A percentile compares a stretch with the other conserved stretches of the same genome.
Conservation (phyloP, 176 grass and related monocot genomes). For the Oryza punctata region DNA sequence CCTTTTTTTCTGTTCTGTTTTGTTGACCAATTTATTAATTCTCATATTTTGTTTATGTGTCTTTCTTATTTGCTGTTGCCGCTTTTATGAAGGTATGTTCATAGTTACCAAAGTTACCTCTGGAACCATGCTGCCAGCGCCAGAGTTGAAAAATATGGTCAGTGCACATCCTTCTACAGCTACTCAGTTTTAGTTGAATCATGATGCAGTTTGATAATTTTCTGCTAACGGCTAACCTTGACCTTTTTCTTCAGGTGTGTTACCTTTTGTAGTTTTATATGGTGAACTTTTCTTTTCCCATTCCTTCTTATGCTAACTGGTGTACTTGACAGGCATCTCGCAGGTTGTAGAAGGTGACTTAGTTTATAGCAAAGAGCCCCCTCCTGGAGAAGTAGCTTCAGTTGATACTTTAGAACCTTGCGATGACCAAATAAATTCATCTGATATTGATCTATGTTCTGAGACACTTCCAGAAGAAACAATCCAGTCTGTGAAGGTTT, state of each 20-base stretch:
- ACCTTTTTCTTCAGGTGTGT: conserved; percentile 10
- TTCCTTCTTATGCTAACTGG: conserved; percentile 29
- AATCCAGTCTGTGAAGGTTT: conserved; percentile 78
- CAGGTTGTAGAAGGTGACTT: conserved; percentile 86
- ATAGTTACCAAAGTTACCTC: conserved; percentile 97
- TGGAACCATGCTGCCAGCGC: conserved; percentile 98
- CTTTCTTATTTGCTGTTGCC: conserved; percentile 17
- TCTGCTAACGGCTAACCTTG: background rate
- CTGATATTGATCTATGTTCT: conserved; percentile 53
- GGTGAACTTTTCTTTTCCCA: background rate
- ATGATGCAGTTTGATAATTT: conserved; percentile 37
- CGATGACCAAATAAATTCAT: conserved; percentile 52
- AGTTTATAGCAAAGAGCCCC: conserved; percentile 78
- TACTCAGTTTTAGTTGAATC: conserved; percentile 32
- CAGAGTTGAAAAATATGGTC: conserved; percentile 96
- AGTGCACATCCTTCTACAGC: conserved; percentile 41
- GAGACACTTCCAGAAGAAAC: conserved; percentile 79
- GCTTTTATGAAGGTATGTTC: conserved; percentile 76
- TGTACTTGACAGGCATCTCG: conserved; percentile 66
- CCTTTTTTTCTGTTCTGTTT: background rate
- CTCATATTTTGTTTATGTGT: background rate
- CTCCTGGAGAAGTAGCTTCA: conserved; percentile 41
- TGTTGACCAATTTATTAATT: conserved; percentile 3
- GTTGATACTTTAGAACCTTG: conserved; percentile 53
- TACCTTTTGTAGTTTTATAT: background rate